Percentiles rank a stretch among this genome's conserved stretches.
Evolutionary conservation across 768 basidiomycete genomes (phyloP).

Genomic region (Pulveroboletus sp.): DNA sequence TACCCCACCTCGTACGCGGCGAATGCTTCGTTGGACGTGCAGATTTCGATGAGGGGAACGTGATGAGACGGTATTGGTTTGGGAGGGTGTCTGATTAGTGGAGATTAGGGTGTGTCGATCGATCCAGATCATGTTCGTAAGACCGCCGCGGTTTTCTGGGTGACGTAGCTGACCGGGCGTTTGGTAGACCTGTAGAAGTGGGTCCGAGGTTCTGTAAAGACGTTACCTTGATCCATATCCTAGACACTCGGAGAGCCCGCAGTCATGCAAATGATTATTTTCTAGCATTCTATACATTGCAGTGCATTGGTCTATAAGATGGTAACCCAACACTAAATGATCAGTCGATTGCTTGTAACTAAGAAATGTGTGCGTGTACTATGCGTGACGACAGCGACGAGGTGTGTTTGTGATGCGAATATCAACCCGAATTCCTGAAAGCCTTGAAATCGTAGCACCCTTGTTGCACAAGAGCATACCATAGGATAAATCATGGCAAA

Average conservation of each 20-base stretch:
- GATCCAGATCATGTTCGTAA: neutral
- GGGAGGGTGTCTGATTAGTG: slow-evolving; percentile 45
- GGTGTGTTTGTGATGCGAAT: slow-evolving; percentile 6
- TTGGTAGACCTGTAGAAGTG: too few relatives aligned
- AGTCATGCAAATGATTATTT: too few relatives aligned
- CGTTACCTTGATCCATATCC: too few relatives aligned
- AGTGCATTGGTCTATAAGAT: neutral
- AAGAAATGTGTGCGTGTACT: slow-evolving; percentile 16
- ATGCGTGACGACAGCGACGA: slow-evolving; percentile 14
- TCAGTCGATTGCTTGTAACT: slow-evolving; percentile 14
- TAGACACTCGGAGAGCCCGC: too few relatives aligned
- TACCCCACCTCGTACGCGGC: slow-evolving; percentile 54
- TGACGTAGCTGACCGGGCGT: too few relatives aligned
- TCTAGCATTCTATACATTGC: slow-evolving; percentile 11
- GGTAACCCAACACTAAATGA: slow-evolving; percentile 16
- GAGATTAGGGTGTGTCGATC: too few relatives aligned
- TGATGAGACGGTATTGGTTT: slow-evolving; percentile 74
- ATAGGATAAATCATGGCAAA: neutral
- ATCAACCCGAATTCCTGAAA: neutral
- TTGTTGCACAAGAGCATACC: neutral
- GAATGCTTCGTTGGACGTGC: slow-evolving; percentile 47
- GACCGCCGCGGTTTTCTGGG: too few relatives aligned
- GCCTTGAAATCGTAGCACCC: neutral
- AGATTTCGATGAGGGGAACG: slow-evolving; percentile 75
- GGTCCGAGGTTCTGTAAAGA: too few relatives aligned